Base-by-base conservation (phyloP, 345 rosid species). In the Salix dunnii region DNA sequence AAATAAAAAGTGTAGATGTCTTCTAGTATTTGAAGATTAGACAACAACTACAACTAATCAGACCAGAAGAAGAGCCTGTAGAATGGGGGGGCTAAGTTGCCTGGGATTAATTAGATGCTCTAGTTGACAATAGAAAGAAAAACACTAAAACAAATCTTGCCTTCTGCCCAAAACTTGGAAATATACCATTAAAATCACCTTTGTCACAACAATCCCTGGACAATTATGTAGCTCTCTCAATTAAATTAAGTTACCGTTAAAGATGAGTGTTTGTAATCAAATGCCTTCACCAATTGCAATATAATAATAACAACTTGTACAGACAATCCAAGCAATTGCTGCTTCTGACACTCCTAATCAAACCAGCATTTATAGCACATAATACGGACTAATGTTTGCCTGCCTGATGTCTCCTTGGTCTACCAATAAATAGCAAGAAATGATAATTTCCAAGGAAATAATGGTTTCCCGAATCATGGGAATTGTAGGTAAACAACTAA, bases 21-120 rank as follows among this genome's bases (percentile, higher is more conserved):
- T 43, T 60, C 73, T 46, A 38, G 77, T 48, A 20, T 75, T 46
- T 43, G 46, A 69, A 80, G 12, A 27, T 53, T 40, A 40, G 46
- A 40, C 46, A 40, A 7, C 46, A 1, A 40, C 46, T 40, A 40
- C 46, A 40, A 10, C 60, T 9, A 21, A 20, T 53, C 21, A 53
- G 7, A 53, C 46, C 12, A 53, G 21, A 53, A 20, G 60, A 53
- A 21, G 25, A 53, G 60, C 25, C 60, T 1, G 25, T 53, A 21
- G 2, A 40, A 2, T 2, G 2, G 46, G 10, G 46, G 46, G 46
- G 46, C 46, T 40, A 40, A 40, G 46, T 40, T 40, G 13, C 46
- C 46, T 12, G 13, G 11, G 3, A 35, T 53, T 20, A 53, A 21
- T 21, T 8, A 20, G 60, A 53, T 20, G 60, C 60, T 53, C 21